Evolutionary conservation across 352 stramenopile genomes (phyloP).

Genomic region (Globisporangium radiosum): DNA sequence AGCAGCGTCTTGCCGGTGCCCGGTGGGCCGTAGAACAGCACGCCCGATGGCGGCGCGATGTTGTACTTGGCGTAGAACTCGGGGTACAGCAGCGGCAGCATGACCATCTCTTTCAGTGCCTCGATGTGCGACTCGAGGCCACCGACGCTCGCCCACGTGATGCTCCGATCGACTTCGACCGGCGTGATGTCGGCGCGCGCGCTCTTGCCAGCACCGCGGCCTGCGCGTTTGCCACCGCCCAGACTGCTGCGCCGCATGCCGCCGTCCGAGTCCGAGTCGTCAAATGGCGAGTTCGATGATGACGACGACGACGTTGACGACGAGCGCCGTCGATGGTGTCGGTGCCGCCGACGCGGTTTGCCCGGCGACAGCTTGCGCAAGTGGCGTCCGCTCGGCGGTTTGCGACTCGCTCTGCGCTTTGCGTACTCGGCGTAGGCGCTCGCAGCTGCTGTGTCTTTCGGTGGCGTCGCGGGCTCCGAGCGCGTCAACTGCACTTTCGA

Average conservation of each 20-base stretch:
- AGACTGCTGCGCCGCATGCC: constrained; percentile 54
- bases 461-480: constrained; percentile 11
- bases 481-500: constrained; percentile 41
- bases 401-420: constrained; percentile 40
- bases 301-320: constrained; percentile 43
- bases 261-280: constrained; percentile 57
- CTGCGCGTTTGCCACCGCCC: constrained; percentile 17
- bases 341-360: constrained; percentile 19
- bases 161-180: constrained; percentile 71
- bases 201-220: constrained; percentile 24
- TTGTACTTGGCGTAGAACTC: constrained; percentile 91
- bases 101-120: constrained; percentile 92
- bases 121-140: constrained; percentile 82
- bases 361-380: constrained; percentile 16
- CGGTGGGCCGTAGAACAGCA: constrained; percentile 88
- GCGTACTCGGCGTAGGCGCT: constrained; percentile 55
- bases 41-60: constrained; percentile 72
- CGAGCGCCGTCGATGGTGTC: constrained; percentile 23
- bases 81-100: constrained; percentile 89
- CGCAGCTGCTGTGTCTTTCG: constrained; percentile 25
- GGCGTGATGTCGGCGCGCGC: constrained; percentile 74
- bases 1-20: constrained; percentile 92
- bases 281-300: constrained; percentile 50
- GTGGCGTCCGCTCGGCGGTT: constrained; percentile 8
- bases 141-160: constrained; percentile 85